Conservation (phyloP, 805 yeast species). For the Barnettozyma sp. region DNA sequence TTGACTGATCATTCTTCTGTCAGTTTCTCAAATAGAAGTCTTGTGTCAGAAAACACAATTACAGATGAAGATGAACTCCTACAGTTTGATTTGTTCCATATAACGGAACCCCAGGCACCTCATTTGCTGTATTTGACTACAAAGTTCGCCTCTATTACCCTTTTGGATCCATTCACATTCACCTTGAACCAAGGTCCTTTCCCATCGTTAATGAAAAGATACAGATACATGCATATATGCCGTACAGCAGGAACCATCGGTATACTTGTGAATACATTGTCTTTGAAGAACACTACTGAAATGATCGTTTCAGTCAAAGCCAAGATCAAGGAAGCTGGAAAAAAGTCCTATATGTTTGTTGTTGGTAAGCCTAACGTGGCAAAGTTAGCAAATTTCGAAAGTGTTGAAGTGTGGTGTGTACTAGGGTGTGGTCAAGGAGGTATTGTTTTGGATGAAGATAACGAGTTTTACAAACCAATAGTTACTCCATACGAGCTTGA, state of each 20-base stretch:
- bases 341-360: constrained; percentile 88
- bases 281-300: constrained; percentile 65
- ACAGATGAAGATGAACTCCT: constrained; percentile 29
- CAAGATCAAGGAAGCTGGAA: constrained; percentile 67
- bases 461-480: constrained; percentile 83
- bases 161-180: constrained; percentile 38
- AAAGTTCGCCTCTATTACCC: constrained; percentile 46
- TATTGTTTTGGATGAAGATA: constrained; percentile 68
- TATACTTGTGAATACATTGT: constrained; percentile 81
- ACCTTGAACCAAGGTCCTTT: constrained; percentile 49
- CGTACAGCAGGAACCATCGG: constrained; percentile 91
- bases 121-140: constrained; percentile 71
- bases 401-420: constrained; percentile 91
- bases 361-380: constrained; percentile 99
- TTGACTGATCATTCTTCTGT: constrained; percentile 4
- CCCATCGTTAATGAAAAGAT: constrained; percentile 78
- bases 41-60: constrained; percentile 24
- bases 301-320: constrained; percentile 54
- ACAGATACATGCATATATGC: constrained; percentile 80
- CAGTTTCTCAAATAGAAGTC: constrained; percentile 28
- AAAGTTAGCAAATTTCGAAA: constrained; percentile 90
- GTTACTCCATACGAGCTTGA: constrained; percentile 89
- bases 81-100: constrained; percentile 58
- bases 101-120: constrained; percentile 72
- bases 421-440: constrained; percentile 95